Evolutionary conservation across 2,329 filamentous ascomycete species (phyloP).

Genomic region (Tolypocladium nubicola): DNA sequence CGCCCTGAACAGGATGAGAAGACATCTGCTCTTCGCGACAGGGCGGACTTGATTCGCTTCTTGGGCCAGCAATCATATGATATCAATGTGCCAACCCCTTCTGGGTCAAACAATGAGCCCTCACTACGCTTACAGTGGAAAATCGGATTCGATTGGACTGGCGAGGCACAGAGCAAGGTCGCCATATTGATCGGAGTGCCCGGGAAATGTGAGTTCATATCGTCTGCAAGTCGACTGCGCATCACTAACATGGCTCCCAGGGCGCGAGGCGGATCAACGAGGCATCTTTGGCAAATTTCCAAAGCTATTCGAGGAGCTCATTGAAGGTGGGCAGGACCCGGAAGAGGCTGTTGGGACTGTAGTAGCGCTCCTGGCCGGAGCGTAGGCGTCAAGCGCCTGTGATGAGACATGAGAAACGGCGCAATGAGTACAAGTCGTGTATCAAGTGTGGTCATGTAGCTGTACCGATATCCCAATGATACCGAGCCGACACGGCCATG

Average conservation of each 20-base stretch:
- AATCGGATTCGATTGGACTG: slow-evolving; percentile 62
- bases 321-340: slow-evolving; percentile 43
- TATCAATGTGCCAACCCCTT: slow-evolving; percentile 25
- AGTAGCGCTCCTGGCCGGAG: slow-evolving; percentile 47
- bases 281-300: slow-evolving; percentile 48
- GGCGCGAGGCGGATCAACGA: slow-evolving; percentile 48
- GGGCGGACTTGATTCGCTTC: slow-evolving; percentile 38
- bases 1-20: slow-evolving; percentile 12
- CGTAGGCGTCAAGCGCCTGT: slow-evolving; percentile 13
- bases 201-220: slow-evolving; percentile 46
- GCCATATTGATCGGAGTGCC: slow-evolving; percentile 45
- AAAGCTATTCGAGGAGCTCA: slow-evolving; percentile 47
- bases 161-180: slow-evolving; percentile 53
- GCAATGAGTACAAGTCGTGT: neutral
- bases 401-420: slow-evolving; percentile 5
- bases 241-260: slow-evolving; percentile 23
- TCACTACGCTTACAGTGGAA: slow-evolving; percentile 49
- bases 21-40: slow-evolving; percentile 6
- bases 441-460: neutral
- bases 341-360: slow-evolving; percentile 47
- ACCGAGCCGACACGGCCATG: neutral
- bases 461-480: neutral
- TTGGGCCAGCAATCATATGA: slow-evolving; percentile 42
- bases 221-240: neutral
- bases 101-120: slow-evolving; percentile 23